Base-by-base conservation (phyloP, 306 rosid genomes). In the Prunus salicina region DNA sequence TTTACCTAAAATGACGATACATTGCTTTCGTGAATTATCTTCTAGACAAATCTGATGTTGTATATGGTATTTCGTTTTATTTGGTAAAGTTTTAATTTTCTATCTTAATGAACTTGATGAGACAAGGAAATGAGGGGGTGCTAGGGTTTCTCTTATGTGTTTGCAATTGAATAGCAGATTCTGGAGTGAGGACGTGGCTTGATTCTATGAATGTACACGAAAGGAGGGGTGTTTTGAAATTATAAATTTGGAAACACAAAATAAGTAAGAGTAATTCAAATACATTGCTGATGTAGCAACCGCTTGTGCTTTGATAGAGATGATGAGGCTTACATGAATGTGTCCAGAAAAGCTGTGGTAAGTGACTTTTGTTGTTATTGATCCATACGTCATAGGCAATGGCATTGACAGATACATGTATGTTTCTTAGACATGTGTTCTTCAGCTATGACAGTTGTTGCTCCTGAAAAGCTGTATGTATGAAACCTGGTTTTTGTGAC, bases 381-480 rank as follows among this genome's bases (percentile, higher is more conserved):
- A 47, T 12, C 41, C 20, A 13, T 34, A 49, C 30, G 10, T 68
- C 30, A 80, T 20, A 11, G 41, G 66, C 30, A 51, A 12, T 51
- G 19, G 6, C 47, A 9, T 52, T 30, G 62, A 38, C 75, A 46
- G 56, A 6, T 71, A 3, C 55, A 19, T 45, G 12, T 34, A 16
- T 18, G 16, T 22, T 22, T 49, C 46, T 22, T 69, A 34, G 53
- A 49, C 63, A 19, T 20, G 56, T 67, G 58, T 20, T 30, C 19
- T 50, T 60, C 32, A 24, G 79, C 57, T 45, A 19, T 41, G 72
- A 14, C 76, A 74, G 13, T 49, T 74, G 71, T 61, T 69, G 25
- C 57, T 16, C 56, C 56, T 11, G 45, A 19, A 43, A 22, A 68
- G 11, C 61, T 57, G 32, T 24, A 19, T 56, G 49, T 57, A 30